phyloP scores from a whole-genome alignment of 441 rosid genomes.

The Omphalea diandra region DNA sequence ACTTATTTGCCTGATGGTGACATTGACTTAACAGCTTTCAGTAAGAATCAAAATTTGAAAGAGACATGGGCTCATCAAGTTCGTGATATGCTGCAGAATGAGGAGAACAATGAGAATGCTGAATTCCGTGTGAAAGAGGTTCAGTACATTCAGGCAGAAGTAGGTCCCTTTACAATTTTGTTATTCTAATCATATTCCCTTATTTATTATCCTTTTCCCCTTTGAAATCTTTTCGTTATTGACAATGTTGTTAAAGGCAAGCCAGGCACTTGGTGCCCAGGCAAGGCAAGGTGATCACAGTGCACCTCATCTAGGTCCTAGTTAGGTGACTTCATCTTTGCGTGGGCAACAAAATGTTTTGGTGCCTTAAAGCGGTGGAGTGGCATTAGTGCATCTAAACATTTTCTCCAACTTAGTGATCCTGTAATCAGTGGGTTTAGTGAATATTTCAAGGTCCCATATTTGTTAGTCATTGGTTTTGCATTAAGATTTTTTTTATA shows the following conservation, averaged over 20 bases:
- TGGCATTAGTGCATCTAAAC: neutral
- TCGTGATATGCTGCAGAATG: conserved; percentile 82
- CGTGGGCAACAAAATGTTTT: neutral
- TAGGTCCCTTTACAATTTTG: conserved; percentile 34
- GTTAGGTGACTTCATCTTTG: neutral
- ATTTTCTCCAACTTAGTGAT: no score
- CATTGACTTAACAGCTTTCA: conserved; percentile 86
- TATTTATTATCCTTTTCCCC: neutral
- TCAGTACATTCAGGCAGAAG: conserved; percentile 99
- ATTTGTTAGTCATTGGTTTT: neutral
- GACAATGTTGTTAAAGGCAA: neutral
- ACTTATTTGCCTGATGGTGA: conserved; percentile 99
- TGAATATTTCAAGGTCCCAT: neutral
- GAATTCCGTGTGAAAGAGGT: conserved; percentile 94
- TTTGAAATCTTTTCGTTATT: neutral
- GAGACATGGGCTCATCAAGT: conserved; percentile 96
- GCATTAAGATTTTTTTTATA: neutral
- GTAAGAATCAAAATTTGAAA: conserved; percentile 57
- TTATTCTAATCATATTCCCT: neutral
- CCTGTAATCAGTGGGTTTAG: neutral
- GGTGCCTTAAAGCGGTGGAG: no score
- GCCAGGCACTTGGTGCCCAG: neutral
- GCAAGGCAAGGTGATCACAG: neutral
- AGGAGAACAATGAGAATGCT: conserved; percentile 86
- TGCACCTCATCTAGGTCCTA: neutral